A percentile compares a stretch with the other conserved stretches of the same genome.
phyloP scores from a whole-genome alignment of 2,329 filamentous ascomycete genomes.

The Fusarium sp. region DNA sequence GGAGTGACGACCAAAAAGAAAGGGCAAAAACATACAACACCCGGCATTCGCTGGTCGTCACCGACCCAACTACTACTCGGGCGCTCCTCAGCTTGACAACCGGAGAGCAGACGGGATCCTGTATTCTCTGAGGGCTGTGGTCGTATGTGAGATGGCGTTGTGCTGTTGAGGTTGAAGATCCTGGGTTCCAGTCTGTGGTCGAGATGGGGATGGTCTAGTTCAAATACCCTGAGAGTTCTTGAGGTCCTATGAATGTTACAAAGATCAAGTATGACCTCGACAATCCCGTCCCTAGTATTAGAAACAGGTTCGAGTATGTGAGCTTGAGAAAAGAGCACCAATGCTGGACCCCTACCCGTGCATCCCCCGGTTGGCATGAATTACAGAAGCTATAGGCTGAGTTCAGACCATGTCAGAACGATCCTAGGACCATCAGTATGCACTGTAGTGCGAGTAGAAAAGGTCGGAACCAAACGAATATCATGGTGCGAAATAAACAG shows the following conservation, averaged over 20 bases:
- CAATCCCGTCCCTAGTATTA: neutral
- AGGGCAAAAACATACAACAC: conserved; percentile 4
- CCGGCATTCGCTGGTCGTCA: conserved; percentile 16
- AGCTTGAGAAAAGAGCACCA: neutral
- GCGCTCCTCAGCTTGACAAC: conserved; percentile 10
- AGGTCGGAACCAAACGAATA: neutral
- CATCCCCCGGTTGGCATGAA: neutral
- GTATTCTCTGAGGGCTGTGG: conserved; percentile 14
- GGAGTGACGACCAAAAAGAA: neutral
- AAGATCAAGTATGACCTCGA: neutral
- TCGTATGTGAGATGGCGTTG: neutral
- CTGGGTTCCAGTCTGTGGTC: neutral
- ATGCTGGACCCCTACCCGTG: neutral
- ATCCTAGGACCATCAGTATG: neutral
- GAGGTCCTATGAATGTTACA: neutral
- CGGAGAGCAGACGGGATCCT: conserved; percentile 13
- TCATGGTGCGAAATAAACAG: neutral
- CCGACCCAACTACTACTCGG: conserved; percentile 19
- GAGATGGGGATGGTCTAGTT: neutral
- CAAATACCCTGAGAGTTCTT: neutral
- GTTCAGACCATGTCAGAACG: neutral
- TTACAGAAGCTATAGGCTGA: neutral
- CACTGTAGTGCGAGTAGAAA: neutral
- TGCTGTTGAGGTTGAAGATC: neutral
- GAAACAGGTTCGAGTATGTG: neutral